Evolutionary conservation across 129 eudicot species (phyloP).

Genomic region (Chrysanthemum makinoi): DNA sequence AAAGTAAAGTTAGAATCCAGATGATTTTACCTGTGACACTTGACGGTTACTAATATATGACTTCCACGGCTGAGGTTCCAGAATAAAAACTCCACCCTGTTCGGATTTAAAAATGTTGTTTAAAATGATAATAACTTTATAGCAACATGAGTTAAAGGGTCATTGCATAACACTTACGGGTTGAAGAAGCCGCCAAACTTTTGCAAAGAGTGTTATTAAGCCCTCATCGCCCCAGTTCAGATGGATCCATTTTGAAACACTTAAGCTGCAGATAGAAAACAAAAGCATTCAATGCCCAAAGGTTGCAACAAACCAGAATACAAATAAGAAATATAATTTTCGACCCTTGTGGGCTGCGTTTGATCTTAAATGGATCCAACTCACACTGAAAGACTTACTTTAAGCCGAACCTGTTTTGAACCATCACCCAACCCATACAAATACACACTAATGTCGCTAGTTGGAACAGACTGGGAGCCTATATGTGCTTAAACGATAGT

Average conservation of each 20-base stretch:
- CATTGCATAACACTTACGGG: slow-evolving; percentile 46
- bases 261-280: slow-evolving; percentile 56
- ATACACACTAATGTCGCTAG: neutral
- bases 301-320: neutral
- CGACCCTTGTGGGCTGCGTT: too few relatives aligned
- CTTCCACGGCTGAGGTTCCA: slow-evolving; percentile 97
- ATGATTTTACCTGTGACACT: slow-evolving; percentile 69
- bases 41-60: slow-evolving; percentile 69
- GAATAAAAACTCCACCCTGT: slow-evolving; percentile 88
- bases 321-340: neutral
- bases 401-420: neutral
- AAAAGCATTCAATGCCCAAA: slow-evolving; percentile 8
- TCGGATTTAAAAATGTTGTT: neutral
- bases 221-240: slow-evolving; percentile 99
- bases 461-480: neutral
- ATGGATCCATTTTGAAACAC: slow-evolving; percentile 90
- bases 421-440: neutral
- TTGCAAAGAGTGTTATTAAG: slow-evolving; percentile 61
- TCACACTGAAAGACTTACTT: too few relatives aligned
- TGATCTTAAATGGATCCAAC: too few relatives aligned
- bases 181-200: slow-evolving; percentile 76
- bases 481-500: neutral
- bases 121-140: slow-evolving; percentile 1
- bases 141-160: neutral
- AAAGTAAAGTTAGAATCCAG: neutral